Evolutionary conservation across 108 stramenopile genomes (phyloP), one percentile per base, ranked within the genome.

Genomic region (Fragilaria radians): DNA sequence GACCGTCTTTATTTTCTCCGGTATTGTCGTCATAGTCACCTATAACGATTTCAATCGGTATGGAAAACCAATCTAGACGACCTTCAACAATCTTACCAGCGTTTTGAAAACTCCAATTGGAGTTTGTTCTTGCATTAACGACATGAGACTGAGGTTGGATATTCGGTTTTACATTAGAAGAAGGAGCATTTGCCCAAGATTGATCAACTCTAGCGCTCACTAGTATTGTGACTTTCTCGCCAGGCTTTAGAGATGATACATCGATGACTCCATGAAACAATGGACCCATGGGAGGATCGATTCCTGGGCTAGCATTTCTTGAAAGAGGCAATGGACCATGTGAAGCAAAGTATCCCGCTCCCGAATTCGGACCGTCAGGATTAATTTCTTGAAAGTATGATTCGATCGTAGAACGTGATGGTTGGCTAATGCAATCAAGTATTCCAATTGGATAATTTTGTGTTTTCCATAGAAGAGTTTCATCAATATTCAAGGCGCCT

Each of bases 41-140:
- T 22, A 89, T 68, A 14, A 69, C 77, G 22, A 91, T 66, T 1
- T 82, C 86, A 7, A 86, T 46, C 3, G 86, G 86, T 22, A 62
- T 59, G 5, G 89, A 88, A 62, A 86, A 85, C 88, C 92, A 96
- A 54, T 85, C 76, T 14, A 85, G 51, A 26, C 87, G 73, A 5
- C 95, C 95, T 47, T 77, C 52, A 21, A 95, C 76, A 27, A 73
- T 46, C 42, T 86, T 90, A 11, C 74, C 85, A 30, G 57, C 70
- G 52, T 67, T 72, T 33, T 77, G 56, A 59, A 80, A 66, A 22
- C 59, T 69, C 89, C 93, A 97, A 5, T 82, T 70, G 0, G 85
- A 63, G 62, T 94, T 86, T 3, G 93, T 94, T 47, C 96, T 72
- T 34, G 88, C 91, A 67, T 97, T 97, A 46, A 92, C 93, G 23